These are phyloP conservation scores for Serendipita vermifera DNA, from an alignment of 768 basidiomycete genomes.

Conservation along the genomic window DNA sequence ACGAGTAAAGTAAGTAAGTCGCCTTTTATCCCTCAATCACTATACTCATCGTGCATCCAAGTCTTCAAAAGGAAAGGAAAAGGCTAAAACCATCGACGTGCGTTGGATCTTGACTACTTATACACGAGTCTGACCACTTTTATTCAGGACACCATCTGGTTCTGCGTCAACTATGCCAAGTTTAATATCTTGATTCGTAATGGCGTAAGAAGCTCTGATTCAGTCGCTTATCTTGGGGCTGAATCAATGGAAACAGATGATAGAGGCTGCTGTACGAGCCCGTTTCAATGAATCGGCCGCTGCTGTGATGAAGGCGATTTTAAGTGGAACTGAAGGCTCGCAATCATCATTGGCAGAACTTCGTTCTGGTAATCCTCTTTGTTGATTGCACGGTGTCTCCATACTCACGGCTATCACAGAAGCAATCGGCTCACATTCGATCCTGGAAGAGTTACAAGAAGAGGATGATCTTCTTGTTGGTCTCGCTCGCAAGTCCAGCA, in stretches of 20 bases:
- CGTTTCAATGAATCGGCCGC: conserved; percentile 69
- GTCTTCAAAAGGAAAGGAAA: conserved; percentile 1
- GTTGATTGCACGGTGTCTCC: conserved; percentile 1
- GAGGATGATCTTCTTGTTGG: conserved; percentile 49
- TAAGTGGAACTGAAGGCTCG: conserved; percentile 54
- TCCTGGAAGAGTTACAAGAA: conserved; percentile 51
- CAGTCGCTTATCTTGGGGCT: neutral
- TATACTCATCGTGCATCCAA: too few species aligned
- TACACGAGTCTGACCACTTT: neutral
- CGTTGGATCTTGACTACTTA: conserved; percentile 10
- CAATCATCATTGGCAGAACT: conserved; percentile 49
- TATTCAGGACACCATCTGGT: conserved; percentile 52
- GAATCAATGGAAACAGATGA: conserved; percentile 37
- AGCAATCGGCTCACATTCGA: conserved; percentile 50
- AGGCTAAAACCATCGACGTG: conserved; percentile 14
- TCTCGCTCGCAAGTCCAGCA: conserved; percentile 42
- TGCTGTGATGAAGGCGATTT: conserved; percentile 51
- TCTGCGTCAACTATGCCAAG: conserved; percentile 79
- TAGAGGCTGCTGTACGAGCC: conserved; percentile 61
- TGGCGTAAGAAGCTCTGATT: conserved; percentile 37
- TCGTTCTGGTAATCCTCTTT: conserved; percentile 41
- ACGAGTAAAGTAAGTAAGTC: neutral
- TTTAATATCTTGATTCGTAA: conserved; percentile 83
- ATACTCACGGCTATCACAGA: too few species aligned
- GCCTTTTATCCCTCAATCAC: too few species aligned